Base-by-base conservation (phyloP, 805 yeast genomes). In the Yarrowia divulgata region DNA sequence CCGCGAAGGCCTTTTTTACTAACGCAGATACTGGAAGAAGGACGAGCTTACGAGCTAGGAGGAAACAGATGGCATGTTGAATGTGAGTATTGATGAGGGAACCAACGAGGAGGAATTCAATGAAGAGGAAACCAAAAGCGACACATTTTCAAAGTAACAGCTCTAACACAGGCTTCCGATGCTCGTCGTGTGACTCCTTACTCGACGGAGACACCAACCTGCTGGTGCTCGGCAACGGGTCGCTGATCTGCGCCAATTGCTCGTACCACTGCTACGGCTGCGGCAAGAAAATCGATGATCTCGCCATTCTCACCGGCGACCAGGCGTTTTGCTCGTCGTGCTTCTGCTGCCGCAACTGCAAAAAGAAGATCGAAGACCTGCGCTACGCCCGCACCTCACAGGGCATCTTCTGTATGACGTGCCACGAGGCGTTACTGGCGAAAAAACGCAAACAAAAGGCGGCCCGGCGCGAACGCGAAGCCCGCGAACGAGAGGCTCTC, bases 11-110 rank as follows among this genome's bases (percentile, higher is more conserved):
- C 29, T 23, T 23, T 23, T 23, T 23, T 23, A 23, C 66, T 39
- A 66, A 50, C 35, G 19, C 68, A 83, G 70, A 81, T 89, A 35
- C 90, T 94, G 62, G 85, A 85, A 19, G 97, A 91, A 74, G 97
- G 97, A 40, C 96, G 93, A 72, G 98, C 98, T 2, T 95, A 92
- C 77, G 98, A 94, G 77, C 82, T 94, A 34, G 80, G 80, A 32
- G 96, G 90, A 35, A 94, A 92, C 76, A 86, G 97, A 72, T 95
- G 99, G 99, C 99, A 95, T 78, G 90, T 92, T 69, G 85, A 90
- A 71, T 95, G 99, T 77, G 72, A 67, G 76, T 74, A 40, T 54
- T 43, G 45, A 7, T 4, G n/a, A n/a, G n/a, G n/a, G n/a, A n/a
- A n/a, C n/a, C n/a, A n/a, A n/a, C n/a, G n/a, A n/a, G 29, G 29